Evolutionary conservation across 2,329 filamentous ascomycete genomes (phyloP), one percentile per base, ranked within the genome.

Genomic region (Colletotrichum sp.): DNA sequence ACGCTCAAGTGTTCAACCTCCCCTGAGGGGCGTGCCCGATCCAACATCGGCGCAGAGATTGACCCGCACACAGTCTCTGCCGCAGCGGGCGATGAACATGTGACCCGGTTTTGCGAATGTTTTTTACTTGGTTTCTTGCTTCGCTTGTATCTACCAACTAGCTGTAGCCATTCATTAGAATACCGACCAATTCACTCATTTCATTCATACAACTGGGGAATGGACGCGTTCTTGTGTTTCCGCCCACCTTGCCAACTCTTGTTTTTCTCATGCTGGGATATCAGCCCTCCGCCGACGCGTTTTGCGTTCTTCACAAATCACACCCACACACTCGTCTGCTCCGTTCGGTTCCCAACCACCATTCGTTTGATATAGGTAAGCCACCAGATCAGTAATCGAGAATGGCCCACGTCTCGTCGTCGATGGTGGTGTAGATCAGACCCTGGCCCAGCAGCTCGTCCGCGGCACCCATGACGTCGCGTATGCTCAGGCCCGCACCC

Each of bases 351-450:
- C 55, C 16, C 25, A 39, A 19, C n/a, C 12, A 12, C 15, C 39
- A 44, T 64, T 9, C 61, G 32, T 28, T 28, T 34, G 32, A 19
- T 36, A 34, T 22, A 22, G 13, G 44, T 9, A 12, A 52, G 44
- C 34, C 34, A 44, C n/a, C 34, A 27, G 61, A 67, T 65, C 78
- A 93, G 77, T 89, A 91, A 75, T 98, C 95, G 76, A 98, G 87
- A 78, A 98, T 88, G 59, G 95, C 95, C 93, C 95, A 98, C 1
- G 96, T 98, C 84, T 95, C 91, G 81, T 98, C 96, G 85, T 98
- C 96, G 8, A 98, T 90, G 12, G 98, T 99, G 32, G 95, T 95
- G 86, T 95, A 99, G 78, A 98, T 95, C 80, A 95, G 82, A 34
- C 96, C 95, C 71, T 91, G 86, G 3, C 88, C 88, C 59, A 95